Evolutionary conservation across 495 filamentous ascomycete species (phyloP), one percentile per base, ranked within the genome.

Genomic region (Hyaloscypha hepaticicola): DNA sequence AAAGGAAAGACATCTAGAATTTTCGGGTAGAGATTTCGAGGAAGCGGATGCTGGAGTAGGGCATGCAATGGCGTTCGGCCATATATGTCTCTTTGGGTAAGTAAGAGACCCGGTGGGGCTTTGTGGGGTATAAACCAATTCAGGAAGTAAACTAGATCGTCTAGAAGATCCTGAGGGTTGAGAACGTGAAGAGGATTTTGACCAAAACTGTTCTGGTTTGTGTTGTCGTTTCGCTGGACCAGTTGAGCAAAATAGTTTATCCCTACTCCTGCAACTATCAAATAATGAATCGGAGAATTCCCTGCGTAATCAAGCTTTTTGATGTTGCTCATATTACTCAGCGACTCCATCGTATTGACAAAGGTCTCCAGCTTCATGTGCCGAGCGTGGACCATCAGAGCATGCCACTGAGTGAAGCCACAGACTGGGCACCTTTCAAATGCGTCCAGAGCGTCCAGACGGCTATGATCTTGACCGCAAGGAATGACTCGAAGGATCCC

Each of bases 151-250:
- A 67, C 31, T 8, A 70, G 12, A 16, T 61, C 21, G 7, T 67
- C 68, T 33, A 60, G 56, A 19, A 70, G 27, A 49, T 58, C 61
- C 25, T 58, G 55, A 33, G 68, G 68, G 25, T 70, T 65, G 19
- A 70, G 57, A 1, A 67, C 60, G 33, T 70, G 68, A 33, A 70
- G 58, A 19, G 68, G 68, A 49, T 70, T 70, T 29, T 70, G 68
- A 2, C 68, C 68, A 55, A 70, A 70, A 27, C 48, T 41, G 34
- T 70, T 70, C 38, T 66, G 50, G 21, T 24, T 11, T 9, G 50
- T 24, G 50, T 0, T 7, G 57, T 34, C 55, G 21, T 61, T 19
- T 22, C n/a, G 25, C 4, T 26, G 60, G 1, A 66, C 45, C 22
- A 61, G 52, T 5, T 31, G 27, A 16, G 21, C 29, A n/a, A 64